Base-by-base conservation (phyloP, 2,329 filamentous ascomycete genomes). In the Alternaria brassicicola region DNA sequence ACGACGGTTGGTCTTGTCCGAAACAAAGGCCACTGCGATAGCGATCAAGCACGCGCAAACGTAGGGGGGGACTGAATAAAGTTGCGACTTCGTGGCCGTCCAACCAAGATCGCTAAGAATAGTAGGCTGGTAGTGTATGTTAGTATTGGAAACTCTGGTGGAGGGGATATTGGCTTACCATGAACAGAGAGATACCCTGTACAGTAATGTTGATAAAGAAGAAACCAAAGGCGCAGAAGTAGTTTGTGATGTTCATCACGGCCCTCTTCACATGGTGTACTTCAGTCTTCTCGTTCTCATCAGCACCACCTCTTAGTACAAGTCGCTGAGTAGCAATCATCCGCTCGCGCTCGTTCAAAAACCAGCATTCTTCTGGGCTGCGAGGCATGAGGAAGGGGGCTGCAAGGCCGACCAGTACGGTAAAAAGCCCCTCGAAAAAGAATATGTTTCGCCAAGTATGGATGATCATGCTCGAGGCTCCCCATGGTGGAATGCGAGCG, bases 151-250 rank as follows among this genome's bases (percentile, higher is more conserved):
- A 17, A 28, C 2, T 8, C 17, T 9, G 7, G 4, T 9, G 19
- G 8, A 23, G 25, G 33, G 33, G 8, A 19, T 3, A 13, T 25
- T 23, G 12, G n/a, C 70, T 63, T 67, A 76, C 75, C 74, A 78
- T 72, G 62, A 78, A 78, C 0, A 78, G 65, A 2, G 75, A 74
- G 31, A 78, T 76, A 25, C 75, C 74, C 56, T 87, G 84, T 2
- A 88, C 84, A 1, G 84, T 86, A 65, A 87, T 83, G 73, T 87
- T 87, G 76, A 86, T 84, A 65, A 82, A 77, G 75, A 87, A 85
- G 78, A 86, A 87, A 6, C 84, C 84, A 5, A 82, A 67, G 1
- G 83, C 84, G 68, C 84, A 87, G 38, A 85, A 82, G 67, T 84
- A 84, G 76, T 85, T 87, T 74, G 86, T 85, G 68, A 87, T 80